These are phyloP conservation scores for Suillus tomentosus DNA, from an alignment of 768 basidiomycete species.

Conservation along the genomic window DNA sequence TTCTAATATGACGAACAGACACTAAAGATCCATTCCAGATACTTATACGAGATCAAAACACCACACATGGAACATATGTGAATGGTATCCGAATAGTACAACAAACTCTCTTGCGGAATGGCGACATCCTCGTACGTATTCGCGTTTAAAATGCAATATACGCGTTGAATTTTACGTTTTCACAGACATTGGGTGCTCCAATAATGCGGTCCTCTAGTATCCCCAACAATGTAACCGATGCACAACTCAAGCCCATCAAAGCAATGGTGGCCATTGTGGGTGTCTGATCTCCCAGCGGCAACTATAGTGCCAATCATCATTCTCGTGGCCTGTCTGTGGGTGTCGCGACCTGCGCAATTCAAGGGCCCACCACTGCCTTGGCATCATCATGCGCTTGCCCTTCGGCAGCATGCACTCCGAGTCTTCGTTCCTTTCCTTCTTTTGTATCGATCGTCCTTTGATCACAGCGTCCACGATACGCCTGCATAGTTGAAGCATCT, in stretches of 20 bases:
- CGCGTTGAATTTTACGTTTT: slow-evolving; percentile 15
- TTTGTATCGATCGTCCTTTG: neutral
- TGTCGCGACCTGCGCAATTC: neutral
- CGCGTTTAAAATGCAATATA: neutral
- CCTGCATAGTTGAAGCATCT: neutral
- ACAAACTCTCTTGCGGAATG: slow-evolving; percentile 39
- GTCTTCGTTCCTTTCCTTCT: no score
- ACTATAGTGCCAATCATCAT: neutral
- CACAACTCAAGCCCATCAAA: slow-evolving; percentile 48
- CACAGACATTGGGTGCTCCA: slow-evolving; percentile 43
- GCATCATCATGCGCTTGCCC: neutral
- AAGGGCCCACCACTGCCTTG: neutral
- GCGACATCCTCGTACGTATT: slow-evolving; percentile 46
- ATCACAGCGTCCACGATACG: neutral
- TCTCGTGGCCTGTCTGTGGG: neutral
- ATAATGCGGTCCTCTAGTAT: slow-evolving; percentile 42
- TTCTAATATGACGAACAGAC: slow-evolving; percentile 5
- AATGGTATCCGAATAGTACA: slow-evolving; percentile 44
- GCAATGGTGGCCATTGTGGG: slow-evolving; percentile 41
- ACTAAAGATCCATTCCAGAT: slow-evolving; percentile 35
- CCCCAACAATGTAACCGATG: slow-evolving; percentile 40
- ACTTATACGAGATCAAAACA: slow-evolving; percentile 48
- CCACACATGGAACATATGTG: slow-evolving; percentile 50
- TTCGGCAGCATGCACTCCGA: neutral
- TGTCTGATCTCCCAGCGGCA: slow-evolving; percentile 20